Percentiles rank a stretch among this genome's conserved stretches.
Evolutionary conservation across 1,284 basidiomycete species (phyloP).

Genomic region (Anthracocystis setariae): DNA sequence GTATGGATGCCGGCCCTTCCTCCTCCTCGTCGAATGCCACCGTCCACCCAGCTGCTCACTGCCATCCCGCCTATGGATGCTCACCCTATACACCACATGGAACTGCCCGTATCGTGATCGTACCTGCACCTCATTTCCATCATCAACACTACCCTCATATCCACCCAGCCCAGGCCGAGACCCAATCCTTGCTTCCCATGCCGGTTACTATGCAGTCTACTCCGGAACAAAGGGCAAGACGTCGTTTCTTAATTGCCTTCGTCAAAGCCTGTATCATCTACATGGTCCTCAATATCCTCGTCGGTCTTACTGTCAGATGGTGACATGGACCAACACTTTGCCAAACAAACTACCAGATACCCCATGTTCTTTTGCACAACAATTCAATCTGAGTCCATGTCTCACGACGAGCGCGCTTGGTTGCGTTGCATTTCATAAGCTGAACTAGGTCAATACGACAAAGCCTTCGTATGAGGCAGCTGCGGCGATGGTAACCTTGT

Average conservation of each 20-base stretch:
- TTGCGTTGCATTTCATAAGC: no score
- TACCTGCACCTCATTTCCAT: conserved; percentile 30
- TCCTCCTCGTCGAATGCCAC: conserved; percentile 3
- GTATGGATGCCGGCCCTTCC: conserved; percentile 23
- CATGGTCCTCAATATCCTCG: conserved; percentile 36
- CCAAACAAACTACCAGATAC: neutral
- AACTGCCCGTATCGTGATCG: conserved; percentile 36
- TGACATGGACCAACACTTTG: neutral
- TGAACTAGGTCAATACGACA: no score
- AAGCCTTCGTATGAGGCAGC: no score
- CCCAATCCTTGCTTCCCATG: conserved; percentile 18
- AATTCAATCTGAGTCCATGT: neutral
- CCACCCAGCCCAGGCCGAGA: conserved; percentile 2
- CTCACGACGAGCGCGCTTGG: no score
- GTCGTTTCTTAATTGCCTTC: conserved; percentile 37
- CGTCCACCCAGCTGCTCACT: neutral
- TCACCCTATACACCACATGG: conserved; percentile 39
- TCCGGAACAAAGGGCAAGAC: conserved; percentile 17
- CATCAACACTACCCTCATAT: conserved; percentile 10
- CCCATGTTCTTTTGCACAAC: neutral
- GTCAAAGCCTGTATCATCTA: conserved; percentile 41
- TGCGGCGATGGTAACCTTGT: no score
- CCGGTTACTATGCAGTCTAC: conserved; percentile 13
- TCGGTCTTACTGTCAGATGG: conserved; percentile 37
- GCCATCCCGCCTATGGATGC: conserved; percentile 27